Base-by-base conservation (phyloP, 352 stramenopile genomes). In the Globisporangium camurandrum region DNA sequence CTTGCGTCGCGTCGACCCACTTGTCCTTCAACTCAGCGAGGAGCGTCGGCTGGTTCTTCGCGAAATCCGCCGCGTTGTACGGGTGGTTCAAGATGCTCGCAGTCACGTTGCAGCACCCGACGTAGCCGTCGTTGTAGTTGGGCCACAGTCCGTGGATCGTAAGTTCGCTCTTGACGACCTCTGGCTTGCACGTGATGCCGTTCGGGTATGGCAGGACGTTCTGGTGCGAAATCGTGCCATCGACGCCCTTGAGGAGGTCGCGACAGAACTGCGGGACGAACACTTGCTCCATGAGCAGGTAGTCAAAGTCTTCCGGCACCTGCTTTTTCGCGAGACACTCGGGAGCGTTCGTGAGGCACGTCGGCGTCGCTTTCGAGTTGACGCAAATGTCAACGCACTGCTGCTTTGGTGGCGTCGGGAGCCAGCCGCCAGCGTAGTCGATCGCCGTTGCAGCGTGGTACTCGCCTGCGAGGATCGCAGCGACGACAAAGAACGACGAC, bases 181-280 rank as follows among this genome's bases (percentile, higher is more conserved):
- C 54, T 0, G 58, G 51, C 34, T 71, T 58, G 54, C 77, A 89
- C 17, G 49, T 19, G 40, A 80, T 67, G 22, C 77, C 77, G 40
- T 72, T 61, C 43, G 77, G 77, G 64, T 74, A 86, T 33, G 62
- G 54, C 50, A 79, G 66, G 17, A 91, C 74, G 52, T 87, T 86
- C 61, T 85, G 76, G 62, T 91, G 79, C 50, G 76, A 86, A 60
- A 91, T 72, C 30, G 79, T 91, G 49, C 61, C 71, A 59, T 91
- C 79, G 28, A 86, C 67, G 37, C 79, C 79, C 4, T 72, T 56
- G 40, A 88, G 70, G 33, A 91, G 58, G 54, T 91, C 80, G 36
- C 80, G 80, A 57, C 80, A 91, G 63, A 86, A 91, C 65, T 91
- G 80, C 57, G 80, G 80, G 54, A 83, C 67, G 49, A 82, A 91